Conservation (phyloP, 768 basidiomycete species). For the Gloeopeniophorella convolvens region DNA sequence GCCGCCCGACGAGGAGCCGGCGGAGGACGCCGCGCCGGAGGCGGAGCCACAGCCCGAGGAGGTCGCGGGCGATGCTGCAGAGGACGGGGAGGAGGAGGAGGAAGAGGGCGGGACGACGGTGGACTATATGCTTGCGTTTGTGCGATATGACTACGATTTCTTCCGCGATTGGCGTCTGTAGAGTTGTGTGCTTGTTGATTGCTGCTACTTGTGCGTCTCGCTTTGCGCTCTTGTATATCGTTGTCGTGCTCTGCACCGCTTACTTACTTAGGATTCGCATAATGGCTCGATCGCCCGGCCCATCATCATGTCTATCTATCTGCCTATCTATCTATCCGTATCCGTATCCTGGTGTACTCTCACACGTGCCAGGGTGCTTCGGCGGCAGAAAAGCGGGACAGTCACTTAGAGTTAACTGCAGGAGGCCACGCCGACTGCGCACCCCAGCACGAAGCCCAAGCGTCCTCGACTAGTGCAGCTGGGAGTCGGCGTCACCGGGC, state of each 20-base stretch:
- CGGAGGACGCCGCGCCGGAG: conserved; percentile 11
- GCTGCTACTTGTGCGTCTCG: background rate
- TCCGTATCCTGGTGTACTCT: too few relatives aligned
- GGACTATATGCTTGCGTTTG: conserved; percentile 78
- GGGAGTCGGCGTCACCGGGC: too few relatives aligned
- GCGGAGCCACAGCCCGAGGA: conserved; percentile 22
- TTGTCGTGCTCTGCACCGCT: background rate
- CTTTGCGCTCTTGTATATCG: background rate
- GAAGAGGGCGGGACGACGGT: conserved; percentile 67
- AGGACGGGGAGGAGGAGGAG: conserved; percentile 31
- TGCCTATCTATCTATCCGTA: too few relatives aligned
- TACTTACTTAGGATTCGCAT: background rate
- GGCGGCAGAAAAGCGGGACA: too few relatives aligned
- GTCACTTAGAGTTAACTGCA: too few relatives aligned
- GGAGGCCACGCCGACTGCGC: too few relatives aligned
- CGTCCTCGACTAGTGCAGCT: too few relatives aligned
- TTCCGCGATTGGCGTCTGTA: conserved; percentile 70
- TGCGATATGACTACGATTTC: conserved; percentile 55
- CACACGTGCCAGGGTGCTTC: too few relatives aligned
- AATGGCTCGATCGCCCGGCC: background rate
- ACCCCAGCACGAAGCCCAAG: too few relatives aligned
- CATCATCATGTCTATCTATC: too few relatives aligned
- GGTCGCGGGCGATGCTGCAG: conserved; percentile 25
- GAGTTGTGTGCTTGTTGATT: conserved; percentile 2
- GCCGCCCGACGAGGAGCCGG: too few relatives aligned